A percentile compares a stretch with the other conserved stretches of the same genome.
Evolutionary conservation across 148 eudicot species (phyloP).

Genomic region (Talinum fruticosum): DNA sequence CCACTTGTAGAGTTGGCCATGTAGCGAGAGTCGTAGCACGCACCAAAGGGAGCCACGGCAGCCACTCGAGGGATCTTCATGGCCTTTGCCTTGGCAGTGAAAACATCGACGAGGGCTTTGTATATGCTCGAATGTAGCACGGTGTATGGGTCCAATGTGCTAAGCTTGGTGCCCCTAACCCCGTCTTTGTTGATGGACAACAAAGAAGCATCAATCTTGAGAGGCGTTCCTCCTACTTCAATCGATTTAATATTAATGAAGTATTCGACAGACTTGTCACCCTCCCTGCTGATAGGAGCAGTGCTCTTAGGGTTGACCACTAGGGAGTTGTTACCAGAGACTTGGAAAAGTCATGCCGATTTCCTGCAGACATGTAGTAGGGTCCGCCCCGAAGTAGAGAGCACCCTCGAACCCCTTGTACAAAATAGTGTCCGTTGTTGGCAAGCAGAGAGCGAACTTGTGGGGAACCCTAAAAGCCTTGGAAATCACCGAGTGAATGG

Average conservation of each 20-base stretch:
- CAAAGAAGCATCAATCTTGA: not conserved
- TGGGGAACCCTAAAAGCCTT: slow-evolving; percentile 2
- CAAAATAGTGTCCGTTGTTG: not conserved
- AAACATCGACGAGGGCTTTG: slow-evolving; percentile 19
- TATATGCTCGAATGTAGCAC: not conserved
- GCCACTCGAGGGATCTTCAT: slow-evolving; percentile 23
- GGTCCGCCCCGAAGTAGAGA: slow-evolving; percentile 4
- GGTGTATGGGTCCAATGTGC: not conserved
- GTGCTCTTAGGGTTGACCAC: not conserved
- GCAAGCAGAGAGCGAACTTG: slow-evolving; percentile 21
- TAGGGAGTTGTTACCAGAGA: not conserved
- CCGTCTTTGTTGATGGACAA: not conserved
- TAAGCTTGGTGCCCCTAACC: not conserved
- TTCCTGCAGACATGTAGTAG: not conserved
- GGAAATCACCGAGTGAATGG: slow-evolving; percentile 5
- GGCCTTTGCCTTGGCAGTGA: slow-evolving; percentile 19
- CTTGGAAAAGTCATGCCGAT: not conserved
- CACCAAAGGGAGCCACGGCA: slow-evolving; percentile 31
- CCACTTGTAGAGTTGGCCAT: slow-evolving; percentile 19
- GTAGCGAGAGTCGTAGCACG: slow-evolving; percentile 27
- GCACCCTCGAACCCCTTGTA: not conserved
- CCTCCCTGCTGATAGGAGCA: not conserved
- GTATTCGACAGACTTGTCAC: not conserved
- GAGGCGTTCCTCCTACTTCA: not conserved
- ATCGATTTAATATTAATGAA: not conserved